Conservation (phyloP, 208 protist species). For the Crithidia mellificae region DNA sequence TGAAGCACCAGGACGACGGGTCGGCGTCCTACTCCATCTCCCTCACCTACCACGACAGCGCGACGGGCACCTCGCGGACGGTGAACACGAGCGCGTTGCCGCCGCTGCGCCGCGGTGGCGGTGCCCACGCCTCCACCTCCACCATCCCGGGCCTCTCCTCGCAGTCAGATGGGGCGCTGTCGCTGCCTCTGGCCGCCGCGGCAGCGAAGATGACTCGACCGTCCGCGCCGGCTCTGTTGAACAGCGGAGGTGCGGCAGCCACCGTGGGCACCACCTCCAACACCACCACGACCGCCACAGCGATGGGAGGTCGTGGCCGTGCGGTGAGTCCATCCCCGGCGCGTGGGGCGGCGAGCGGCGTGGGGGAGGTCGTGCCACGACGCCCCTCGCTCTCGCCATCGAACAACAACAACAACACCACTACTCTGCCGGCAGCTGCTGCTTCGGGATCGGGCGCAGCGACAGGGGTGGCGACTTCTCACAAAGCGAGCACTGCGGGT, state of each 20-base stretch:
- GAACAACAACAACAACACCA: too few species aligned
- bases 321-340: conserved; percentile 1
- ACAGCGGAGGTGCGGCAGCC: too few species aligned
- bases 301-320: conserved; percentile 1
- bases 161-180: not conserved
- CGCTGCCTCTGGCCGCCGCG: conserved; percentile 1
- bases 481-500: not conserved
- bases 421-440: too few species aligned
- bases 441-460: too few species aligned
- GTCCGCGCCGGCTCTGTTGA: not conserved
- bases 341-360: not conserved
- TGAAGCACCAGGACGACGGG: conserved; percentile 48
- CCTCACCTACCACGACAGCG: conserved; percentile 66
- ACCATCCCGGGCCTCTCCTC: conserved; percentile 17
- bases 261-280: too few species aligned
- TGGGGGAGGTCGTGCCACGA: not conserved
- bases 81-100: conserved; percentile 55
- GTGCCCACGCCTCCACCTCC: not conserved
- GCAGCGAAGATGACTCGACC: conserved; percentile 5
- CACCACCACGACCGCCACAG: too few species aligned
- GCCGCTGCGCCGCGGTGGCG: conserved; percentile 32
- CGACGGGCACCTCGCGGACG: conserved; percentile 44
- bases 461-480: not conserved
- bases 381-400: not conserved
- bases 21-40: conserved; percentile 50